These are phyloP conservation scores for Lepiota brunneoincarnata DNA, from an alignment of 768 basidiomycete species.

Conservation along the genomic window DNA sequence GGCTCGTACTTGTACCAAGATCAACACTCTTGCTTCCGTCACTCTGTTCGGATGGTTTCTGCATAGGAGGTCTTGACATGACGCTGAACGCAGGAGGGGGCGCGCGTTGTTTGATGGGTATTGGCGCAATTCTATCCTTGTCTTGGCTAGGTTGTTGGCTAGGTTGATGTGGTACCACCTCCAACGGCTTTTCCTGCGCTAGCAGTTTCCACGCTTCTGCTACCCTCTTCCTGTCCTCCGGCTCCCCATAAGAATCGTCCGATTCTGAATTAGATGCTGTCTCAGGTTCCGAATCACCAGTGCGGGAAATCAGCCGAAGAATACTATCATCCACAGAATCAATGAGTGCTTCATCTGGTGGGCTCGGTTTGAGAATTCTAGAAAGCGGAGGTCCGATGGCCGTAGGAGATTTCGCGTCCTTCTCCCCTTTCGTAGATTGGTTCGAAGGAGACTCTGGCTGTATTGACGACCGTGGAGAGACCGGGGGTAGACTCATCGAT, in stretches of 20 bases:
- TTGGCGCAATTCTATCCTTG: conserved; percentile 43
- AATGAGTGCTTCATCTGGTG: conserved; percentile 40
- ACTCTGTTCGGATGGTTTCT: conserved; percentile 19
- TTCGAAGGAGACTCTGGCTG: conserved; percentile 3
- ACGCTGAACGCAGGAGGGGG: conserved; percentile 61
- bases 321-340: conserved; percentile 40
- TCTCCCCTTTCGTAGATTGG: neutral
- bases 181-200: conserved; percentile 13
- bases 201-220: neutral
- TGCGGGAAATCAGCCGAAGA: conserved; percentile 37
- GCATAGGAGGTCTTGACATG: conserved; percentile 52
- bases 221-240: conserved; percentile 13
- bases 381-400: conserved; percentile 1
- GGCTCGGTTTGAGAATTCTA: conserved; percentile 22
- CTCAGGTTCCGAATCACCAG: conserved; percentile 28
- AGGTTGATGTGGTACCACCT: conserved; percentile 14
- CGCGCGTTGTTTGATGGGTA: conserved; percentile 54
- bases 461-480: neutral
- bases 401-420: neutral
- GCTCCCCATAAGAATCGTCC: conserved; percentile 23
- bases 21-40: conserved; percentile 2
- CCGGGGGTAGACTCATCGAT: conserved; percentile 4
- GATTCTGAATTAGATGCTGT: conserved; percentile 12
- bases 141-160: conserved; percentile 9
- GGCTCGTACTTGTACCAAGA: neutral